Conservation (phyloP, 805 yeast genomes). For the Schwanniomyces pseudopolymorphus region DNA sequence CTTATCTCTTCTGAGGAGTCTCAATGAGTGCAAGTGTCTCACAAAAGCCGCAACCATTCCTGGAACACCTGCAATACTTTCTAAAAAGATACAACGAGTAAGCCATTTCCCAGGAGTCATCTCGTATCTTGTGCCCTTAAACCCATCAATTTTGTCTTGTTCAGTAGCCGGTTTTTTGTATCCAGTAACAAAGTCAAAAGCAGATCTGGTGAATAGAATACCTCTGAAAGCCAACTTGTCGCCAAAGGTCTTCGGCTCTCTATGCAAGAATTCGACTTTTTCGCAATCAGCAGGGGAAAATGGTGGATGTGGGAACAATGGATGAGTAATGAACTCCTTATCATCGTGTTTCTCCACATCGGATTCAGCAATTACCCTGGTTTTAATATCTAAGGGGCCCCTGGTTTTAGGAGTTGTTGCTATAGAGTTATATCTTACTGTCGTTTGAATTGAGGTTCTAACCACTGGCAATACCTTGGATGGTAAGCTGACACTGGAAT, state of each 20-base stretch:
- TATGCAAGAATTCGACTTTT: slow-evolving; percentile 48
- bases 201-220: slow-evolving; percentile 43
- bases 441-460: neutral
- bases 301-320: slow-evolving; percentile 36
- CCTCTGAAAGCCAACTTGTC: slow-evolving; percentile 54
- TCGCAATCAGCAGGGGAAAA: slow-evolving; percentile 32
- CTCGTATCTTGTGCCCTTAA: slow-evolving; percentile 41
- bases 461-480: neutral
- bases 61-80: slow-evolving; percentile 77
- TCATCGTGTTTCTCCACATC: slow-evolving; percentile 29
- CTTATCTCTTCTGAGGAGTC: slow-evolving; percentile 62
- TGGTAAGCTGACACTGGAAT: neutral
- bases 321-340: slow-evolving; percentile 37
- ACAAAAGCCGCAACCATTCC: slow-evolving; percentile 75
- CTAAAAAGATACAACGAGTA: slow-evolving; percentile 60
- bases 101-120: slow-evolving; percentile 69
- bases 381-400: slow-evolving; percentile 21
- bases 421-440: neutral
- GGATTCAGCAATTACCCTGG: slow-evolving; percentile 20
- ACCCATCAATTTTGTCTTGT: slow-evolving; percentile 22
- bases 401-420: neutral
- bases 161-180: slow-evolving; percentile 54
- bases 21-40: slow-evolving; percentile 63
- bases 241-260: slow-evolving; percentile 44
- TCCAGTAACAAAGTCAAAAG: slow-evolving; percentile 66